phyloP scores from a whole-genome alignment of 208 protist genomes.

The Leishmania major region DNA sequence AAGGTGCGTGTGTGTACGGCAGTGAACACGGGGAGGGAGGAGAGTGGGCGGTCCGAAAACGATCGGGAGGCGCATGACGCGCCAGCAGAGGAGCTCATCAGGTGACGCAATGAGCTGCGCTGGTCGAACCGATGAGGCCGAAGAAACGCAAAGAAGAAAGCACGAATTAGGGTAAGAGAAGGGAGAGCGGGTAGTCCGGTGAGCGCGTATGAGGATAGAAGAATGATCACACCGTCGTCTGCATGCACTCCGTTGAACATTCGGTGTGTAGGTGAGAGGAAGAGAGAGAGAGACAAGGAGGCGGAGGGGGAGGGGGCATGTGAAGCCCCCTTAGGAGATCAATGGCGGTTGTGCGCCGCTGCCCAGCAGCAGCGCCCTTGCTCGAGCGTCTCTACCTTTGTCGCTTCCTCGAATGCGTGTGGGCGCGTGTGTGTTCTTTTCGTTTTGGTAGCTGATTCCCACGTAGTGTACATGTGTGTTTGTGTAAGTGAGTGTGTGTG shows the following conservation, averaged over 20 bases:
- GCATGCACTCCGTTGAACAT: background rate
- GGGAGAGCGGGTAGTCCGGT: background rate
- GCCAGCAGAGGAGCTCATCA: background rate
- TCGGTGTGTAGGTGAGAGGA: background rate
- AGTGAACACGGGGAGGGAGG: background rate
- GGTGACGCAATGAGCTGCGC: background rate
- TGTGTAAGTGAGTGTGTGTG: background rate
- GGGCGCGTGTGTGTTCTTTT: background rate
- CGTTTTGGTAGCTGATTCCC: background rate
- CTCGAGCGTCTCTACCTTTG: background rate
- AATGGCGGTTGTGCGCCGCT: background rate
- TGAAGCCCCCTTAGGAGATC: background rate
- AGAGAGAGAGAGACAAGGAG: background rate
- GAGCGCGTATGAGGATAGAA: background rate
- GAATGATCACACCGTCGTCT: background rate
- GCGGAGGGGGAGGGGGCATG: background rate
- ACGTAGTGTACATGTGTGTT: background rate
- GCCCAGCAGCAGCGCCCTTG: background rate
- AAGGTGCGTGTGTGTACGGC: background rate
- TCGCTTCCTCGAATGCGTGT: background rate
- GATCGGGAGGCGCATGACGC: background rate
- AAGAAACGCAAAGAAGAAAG: background rate
- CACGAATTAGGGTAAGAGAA: background rate
- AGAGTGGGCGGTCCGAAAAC: too few species aligned
- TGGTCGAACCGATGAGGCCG: background rate